Conservation (phyloP, 805 yeast genomes). For the Starmerella etchellsii region DNA sequence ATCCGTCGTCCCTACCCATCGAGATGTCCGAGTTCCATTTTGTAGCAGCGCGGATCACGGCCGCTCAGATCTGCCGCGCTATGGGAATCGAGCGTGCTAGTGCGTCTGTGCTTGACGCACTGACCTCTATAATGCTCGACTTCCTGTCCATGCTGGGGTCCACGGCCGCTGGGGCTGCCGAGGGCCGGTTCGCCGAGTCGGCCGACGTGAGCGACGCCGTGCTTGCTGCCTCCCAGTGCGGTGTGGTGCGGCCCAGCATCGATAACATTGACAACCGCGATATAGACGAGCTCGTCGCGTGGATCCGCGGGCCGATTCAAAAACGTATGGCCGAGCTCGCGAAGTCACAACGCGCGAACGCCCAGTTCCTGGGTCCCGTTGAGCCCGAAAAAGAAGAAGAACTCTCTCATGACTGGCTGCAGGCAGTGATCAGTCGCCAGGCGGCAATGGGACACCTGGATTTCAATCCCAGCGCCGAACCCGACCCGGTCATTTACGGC, state of each 20-base stretch:
- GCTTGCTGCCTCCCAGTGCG: constrained; percentile 52
- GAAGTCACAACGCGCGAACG: constrained; percentile 5
- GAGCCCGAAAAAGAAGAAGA: neutral
- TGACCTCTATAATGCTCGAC: constrained; percentile 65
- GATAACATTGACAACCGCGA: constrained; percentile 26
- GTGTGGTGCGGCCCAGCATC: constrained; percentile 37
- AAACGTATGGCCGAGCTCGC: constrained; percentile 17
- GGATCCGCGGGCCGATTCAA: constrained; percentile 29
- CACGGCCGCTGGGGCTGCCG: constrained; percentile 40
- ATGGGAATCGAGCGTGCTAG: constrained; percentile 74
- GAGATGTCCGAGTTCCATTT: constrained; percentile 36
- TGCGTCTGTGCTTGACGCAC: constrained; percentile 54
- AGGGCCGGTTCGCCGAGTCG: constrained; percentile 34
- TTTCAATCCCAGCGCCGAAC: constrained; percentile 22
- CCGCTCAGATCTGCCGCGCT: constrained; percentile 51
- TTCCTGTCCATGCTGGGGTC: constrained; percentile 43
- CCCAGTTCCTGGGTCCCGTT: neutral
- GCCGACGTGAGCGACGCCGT: constrained; percentile 54
- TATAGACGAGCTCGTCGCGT: constrained; percentile 39
- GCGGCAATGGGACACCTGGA: constrained; percentile 27
- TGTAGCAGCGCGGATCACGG: constrained; percentile 36
- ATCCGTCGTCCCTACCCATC: too few species aligned
- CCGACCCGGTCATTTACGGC: constrained; percentile 13
- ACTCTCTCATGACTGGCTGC: constrained; percentile 26
- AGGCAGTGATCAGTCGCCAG: constrained; percentile 24